Conservation (phyloP, 2,329 filamentous ascomycete genomes). For the Trichoderma sp. region DNA sequence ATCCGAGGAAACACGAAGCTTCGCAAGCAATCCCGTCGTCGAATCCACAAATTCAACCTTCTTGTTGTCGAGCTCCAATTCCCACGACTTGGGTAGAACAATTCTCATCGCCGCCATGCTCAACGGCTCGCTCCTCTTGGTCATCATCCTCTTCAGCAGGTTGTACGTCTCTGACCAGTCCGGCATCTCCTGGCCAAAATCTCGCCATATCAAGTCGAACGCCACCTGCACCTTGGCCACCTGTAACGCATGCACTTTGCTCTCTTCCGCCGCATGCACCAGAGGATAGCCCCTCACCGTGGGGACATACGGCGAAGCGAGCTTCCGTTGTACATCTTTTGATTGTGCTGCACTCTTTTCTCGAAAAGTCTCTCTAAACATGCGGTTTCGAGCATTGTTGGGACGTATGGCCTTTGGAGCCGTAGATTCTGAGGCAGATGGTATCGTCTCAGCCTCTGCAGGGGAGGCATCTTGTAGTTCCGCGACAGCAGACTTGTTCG, state of each 20-base stretch:
- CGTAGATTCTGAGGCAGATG: not conserved
- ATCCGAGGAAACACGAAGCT: conserved; percentile 42
- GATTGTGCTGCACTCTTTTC: conserved; percentile 32
- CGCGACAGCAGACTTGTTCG: not conserved
- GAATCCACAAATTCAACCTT: conserved; percentile 43
- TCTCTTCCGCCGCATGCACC: conserved; percentile 33
- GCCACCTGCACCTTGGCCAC: conserved; percentile 45
- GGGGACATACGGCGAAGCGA: conserved; percentile 38
- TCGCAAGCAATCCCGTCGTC: conserved; percentile 40
- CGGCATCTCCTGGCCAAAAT: conserved; percentile 37
- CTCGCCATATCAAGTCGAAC: conserved; percentile 42
- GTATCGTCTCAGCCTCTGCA: conserved; percentile 26
- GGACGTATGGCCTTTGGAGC: conserved; percentile 4
- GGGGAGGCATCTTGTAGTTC: not conserved
- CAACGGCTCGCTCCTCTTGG: conserved; percentile 38
- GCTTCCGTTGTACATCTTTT: conserved; percentile 33
- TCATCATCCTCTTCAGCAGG: conserved; percentile 45
- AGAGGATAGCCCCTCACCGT: conserved; percentile 38
- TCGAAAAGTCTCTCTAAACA: conserved; percentile 40
- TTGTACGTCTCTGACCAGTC: conserved; percentile 49
- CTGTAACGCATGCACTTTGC: conserved; percentile 31
- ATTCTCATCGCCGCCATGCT: conserved; percentile 45
- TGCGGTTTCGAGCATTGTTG: conserved; percentile 35
- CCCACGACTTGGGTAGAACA: conserved; percentile 42
- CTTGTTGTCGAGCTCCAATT: conserved; percentile 42